Percentiles rank a stretch among this genome's conserved stretches.
These are phyloP conservation scores for Moesziomyces antarcticus DNA, from an alignment of 1,284 basidiomycete species.

Conservation along the genomic window DNA sequence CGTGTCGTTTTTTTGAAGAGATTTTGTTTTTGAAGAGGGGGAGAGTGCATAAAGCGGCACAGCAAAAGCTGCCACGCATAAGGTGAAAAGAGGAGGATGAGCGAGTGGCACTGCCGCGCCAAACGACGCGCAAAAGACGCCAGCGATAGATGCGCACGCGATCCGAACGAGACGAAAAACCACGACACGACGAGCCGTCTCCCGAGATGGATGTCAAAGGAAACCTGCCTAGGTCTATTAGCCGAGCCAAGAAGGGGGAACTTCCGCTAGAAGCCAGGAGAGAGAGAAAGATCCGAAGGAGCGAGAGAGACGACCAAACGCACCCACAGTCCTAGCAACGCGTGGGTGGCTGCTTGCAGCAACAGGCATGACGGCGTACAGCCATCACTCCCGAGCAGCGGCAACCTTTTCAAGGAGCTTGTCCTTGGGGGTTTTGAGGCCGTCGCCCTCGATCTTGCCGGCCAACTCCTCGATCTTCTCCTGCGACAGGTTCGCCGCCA, in stretches of 20 bases:
- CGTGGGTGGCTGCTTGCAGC: slow-evolving; percentile 29
- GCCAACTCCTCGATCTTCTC: slow-evolving; percentile 63
- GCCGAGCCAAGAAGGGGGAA: slow-evolving; percentile 13
- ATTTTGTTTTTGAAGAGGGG: neutral
- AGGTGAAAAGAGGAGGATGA: neutral
- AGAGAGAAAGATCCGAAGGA: slow-evolving; percentile 13
- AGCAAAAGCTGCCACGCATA: slow-evolving; percentile 14
- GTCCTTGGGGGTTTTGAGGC: slow-evolving; percentile 64
- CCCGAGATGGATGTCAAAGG: slow-evolving; percentile 18
- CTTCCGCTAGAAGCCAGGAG: slow-evolving; percentile 31
- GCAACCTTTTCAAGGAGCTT: slow-evolving; percentile 65
- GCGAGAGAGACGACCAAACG: slow-evolving; percentile 18
- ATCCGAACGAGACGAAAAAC: slow-evolving; percentile 6
- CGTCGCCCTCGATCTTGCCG: slow-evolving; percentile 63
- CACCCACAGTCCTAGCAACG: slow-evolving; percentile 20
- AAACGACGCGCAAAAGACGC: too few relatives aligned
- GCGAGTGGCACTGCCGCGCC: too few relatives aligned
- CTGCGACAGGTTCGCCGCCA: slow-evolving; percentile 48
- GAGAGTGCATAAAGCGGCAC: slow-evolving; percentile 3
- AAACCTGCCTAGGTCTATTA: slow-evolving; percentile 35
- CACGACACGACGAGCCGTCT: slow-evolving; percentile 9
- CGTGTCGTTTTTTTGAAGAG: neutral
- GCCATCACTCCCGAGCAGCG: slow-evolving; percentile 35
- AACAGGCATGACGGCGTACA: neutral
- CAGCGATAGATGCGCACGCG: slow-evolving; percentile 7